Conservation (phyloP, 2,329 filamentous ascomycete species). For the Trichoderma polysporum region DNA sequence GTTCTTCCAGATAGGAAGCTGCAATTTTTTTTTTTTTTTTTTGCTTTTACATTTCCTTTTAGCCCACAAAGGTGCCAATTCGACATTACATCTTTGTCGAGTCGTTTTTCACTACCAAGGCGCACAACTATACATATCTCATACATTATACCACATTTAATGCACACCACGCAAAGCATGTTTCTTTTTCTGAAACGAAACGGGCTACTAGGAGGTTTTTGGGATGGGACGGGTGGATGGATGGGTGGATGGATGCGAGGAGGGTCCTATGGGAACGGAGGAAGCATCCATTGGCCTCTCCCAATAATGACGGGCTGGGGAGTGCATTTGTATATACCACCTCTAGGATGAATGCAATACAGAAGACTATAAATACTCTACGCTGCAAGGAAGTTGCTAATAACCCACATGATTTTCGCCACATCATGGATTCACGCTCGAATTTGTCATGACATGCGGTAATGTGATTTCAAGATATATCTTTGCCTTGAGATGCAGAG, state of each 20-base stretch:
- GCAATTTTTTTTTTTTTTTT: not conserved
- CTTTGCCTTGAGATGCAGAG: not conserved
- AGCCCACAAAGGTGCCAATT: not conserved
- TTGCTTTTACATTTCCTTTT: not conserved
- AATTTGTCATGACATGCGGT: too few species aligned
- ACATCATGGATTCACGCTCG: too few species aligned
- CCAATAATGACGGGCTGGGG: constrained; percentile 8
- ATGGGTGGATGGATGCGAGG: constrained; percentile 9
- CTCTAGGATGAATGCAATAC: constrained; percentile 25
- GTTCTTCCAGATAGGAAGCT: constrained; percentile 15
- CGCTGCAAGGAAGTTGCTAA: too few species aligned
- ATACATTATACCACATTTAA: constrained; percentile 22
- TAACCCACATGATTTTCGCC: too few species aligned
- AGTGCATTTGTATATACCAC: constrained; percentile 29
- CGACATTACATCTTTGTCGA: constrained; percentile 9
- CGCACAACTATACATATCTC: not conserved
- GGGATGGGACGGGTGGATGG: constrained; percentile 15
- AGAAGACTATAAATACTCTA: not conserved
- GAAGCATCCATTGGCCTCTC: constrained; percentile 16
- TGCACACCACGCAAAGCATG: constrained; percentile 20
- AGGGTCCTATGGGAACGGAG: not conserved
- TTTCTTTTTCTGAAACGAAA: constrained; percentile 16
- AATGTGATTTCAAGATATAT: not conserved
- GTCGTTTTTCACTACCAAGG: not conserved
- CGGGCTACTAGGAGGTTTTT: constrained; percentile 6